Base-by-base conservation (phyloP, 140 eudicot genomes). In the Anethum foeniculum region DNA sequence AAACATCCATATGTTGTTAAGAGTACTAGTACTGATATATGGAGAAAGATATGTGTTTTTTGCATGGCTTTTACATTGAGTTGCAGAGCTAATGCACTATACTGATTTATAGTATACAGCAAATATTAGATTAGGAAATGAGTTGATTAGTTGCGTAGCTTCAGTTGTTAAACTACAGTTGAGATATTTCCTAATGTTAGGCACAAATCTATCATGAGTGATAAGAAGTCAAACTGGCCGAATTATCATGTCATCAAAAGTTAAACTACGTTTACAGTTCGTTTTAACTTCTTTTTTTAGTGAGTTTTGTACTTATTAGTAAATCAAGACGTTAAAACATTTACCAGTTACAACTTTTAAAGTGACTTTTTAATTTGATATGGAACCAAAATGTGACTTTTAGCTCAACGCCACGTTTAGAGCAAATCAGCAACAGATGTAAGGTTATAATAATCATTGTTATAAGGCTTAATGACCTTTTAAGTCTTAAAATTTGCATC, bases 21-120 rank as follows among this genome's bases (percentile, higher is more conserved):
- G 58, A 44, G 27, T 23, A 38, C 19, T 43, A 27, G 6, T 28
- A n/a, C 64, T 28, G 79, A 75, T 0, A 75, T 28, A 11, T 11
- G 19, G 62, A 75, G 54, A 32, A 48, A 15, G 14, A 48, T 16
- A 28, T 16, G 13, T 15, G 79, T 27, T 13, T 48, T 75, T 43
- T 75, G 79, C 79, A 75, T 75, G 54, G 34, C 54, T 75, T 27
- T 27, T 62, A 27, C 36, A 27, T 25, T 62, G 41, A 39, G 43
- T 28, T 46, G 41, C 51, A 47, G 52, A 27, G 14, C 39, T 68
- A 32, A 10, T 32, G n/a, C 39, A 14, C n/a, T 32, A 32, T 34
- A 68, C 41, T 67, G 13, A 27, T 67, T 67, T 67, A 67, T 27
- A 15, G 72, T 10, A 23, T 67, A 32, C 21, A 12, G 3, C 34